Evolutionary conservation across 768 basidiomycete genomes (phyloP), one percentile per base, ranked within the genome.

Genomic region (Macrolepiota albuminosa): DNA sequence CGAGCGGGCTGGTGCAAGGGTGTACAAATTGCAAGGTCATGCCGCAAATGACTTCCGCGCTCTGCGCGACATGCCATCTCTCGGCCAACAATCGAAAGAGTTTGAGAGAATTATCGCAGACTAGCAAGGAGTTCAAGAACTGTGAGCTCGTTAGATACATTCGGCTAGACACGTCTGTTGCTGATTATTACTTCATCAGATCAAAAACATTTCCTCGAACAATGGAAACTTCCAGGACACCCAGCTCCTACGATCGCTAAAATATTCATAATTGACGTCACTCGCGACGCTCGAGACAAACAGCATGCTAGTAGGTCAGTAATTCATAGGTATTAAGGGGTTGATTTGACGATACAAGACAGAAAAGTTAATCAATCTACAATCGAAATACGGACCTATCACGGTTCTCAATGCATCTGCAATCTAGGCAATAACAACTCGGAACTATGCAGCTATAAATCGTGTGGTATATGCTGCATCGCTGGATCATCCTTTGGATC

Each of bases 361-460:
- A 78, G 75, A 61, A 70, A 75, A 61, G 71, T 68, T 60, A 75
- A 70, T 61, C 69, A 64, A 54, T 71, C 68, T 48, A 73, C 76
- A 61, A 76, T 77, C 62, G 76, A 84, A 64, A 74, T 86, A 55
- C 78, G 82, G 63, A 84, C 81, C 42, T 88, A 85, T 65, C 83
- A 88, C 61, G 80, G 83, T 58, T 76, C 84, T 2, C 85, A 86
- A 61, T 87, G 85, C 65, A 84, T 88, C 45, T 88, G 86, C 72
- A 84, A 88, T 68, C 72, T 88, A 61, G 86, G 86, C 8, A 76
- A 76, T 16, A 84, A 83, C 60, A 78, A 79, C 36, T 68, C 76
- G 4, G 65, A 67, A 1, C 67, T 85, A 21, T 88, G 87, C 70
- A 75, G 75, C 62, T 84, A 83, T 72, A 76, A 72, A 51, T 86